Percentiles rank a stretch among this genome's conserved stretches.
Conservation (phyloP, 441 rosid species). For the Gossypium davidsonii region DNA sequence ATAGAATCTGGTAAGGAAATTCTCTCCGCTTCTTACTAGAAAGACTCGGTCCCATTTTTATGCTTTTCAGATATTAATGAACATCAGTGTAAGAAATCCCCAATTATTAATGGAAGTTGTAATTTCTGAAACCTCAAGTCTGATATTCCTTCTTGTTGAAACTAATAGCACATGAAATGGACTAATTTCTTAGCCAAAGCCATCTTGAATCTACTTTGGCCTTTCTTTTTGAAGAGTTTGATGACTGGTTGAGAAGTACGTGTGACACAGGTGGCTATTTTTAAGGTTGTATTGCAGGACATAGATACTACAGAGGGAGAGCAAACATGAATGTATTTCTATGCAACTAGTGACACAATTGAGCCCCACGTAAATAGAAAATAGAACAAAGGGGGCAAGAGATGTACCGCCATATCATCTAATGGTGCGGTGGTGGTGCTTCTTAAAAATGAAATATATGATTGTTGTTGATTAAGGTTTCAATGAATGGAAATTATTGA, state of each 20-base stretch:
- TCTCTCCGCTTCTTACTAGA: slow-evolving; percentile 24
- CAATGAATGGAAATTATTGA: too few species aligned
- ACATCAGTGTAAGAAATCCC: slow-evolving; percentile 13
- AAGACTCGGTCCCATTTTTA: slow-evolving; percentile 20
- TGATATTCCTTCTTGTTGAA: slow-evolving; percentile 1
- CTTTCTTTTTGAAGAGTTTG: background rate
- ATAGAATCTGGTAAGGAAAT: slow-evolving; percentile 48
- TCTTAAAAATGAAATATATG: too few species aligned
- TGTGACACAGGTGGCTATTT: background rate
- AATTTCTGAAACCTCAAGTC: background rate
- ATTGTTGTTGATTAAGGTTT: too few species aligned
- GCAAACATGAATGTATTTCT: too few species aligned
- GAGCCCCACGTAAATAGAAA: too few species aligned
- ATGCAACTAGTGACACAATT: background rate
- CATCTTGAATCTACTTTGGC: background rate
- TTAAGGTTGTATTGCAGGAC: background rate
- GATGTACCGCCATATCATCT: too few species aligned
- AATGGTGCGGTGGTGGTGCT: too few species aligned
- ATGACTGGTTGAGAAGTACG: background rate
- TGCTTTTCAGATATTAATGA: slow-evolving; percentile 10
- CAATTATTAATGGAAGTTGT: background rate
- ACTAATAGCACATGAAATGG: background rate
- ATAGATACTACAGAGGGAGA: too few species aligned
- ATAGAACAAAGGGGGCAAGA: too few species aligned
- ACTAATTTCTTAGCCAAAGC: background rate